phyloP scores from a whole-genome alignment of 2,329 filamentous ascomycete genomes.

The Clarireedia paspali region DNA sequence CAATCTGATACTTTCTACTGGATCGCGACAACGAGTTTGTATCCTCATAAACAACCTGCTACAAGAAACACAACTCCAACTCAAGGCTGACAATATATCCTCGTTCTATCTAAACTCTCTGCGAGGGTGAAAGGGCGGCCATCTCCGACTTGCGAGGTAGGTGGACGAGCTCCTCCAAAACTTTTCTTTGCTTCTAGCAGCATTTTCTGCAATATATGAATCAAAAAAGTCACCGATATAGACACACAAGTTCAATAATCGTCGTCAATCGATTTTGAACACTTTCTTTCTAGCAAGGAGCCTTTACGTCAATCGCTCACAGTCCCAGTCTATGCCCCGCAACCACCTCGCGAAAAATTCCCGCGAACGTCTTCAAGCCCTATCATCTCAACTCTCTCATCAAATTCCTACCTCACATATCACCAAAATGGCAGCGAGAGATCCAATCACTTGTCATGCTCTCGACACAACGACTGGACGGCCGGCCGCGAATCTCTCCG shows the following conservation, averaged over 20 bases:
- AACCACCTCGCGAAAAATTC: background rate
- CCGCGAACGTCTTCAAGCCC: background rate
- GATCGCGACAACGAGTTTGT: too few relatives aligned
- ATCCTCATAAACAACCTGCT: too few relatives aligned
- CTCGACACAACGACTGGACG: conserved; percentile 72
- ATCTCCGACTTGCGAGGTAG: conserved; percentile 16
- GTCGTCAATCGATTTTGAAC: too few relatives aligned
- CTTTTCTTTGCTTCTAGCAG: too few relatives aligned
- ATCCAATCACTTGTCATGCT: conserved; percentile 78
- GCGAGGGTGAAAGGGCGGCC: conserved; percentile 16
- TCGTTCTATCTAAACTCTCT: background rate
- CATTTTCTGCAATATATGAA: too few relatives aligned
- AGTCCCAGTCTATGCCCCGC: conserved; percentile 2
- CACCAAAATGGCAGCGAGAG: conserved; percentile 24
- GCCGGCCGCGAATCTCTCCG: conserved; percentile 58
- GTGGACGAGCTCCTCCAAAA: background rate
- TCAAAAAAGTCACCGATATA: background rate
- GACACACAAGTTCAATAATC: too few relatives aligned
- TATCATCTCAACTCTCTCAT: background rate
- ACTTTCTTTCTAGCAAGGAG: too few relatives aligned
- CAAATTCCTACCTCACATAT: background rate
- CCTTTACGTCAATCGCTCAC: background rate
- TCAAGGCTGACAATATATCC: background rate
- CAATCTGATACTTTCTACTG: too few relatives aligned
- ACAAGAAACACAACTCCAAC: too few relatives aligned